These are phyloP conservation scores for Sporothrix globosa DNA, from an alignment of 2,329 filamentous ascomycete genomes.

Conservation along the genomic window DNA sequence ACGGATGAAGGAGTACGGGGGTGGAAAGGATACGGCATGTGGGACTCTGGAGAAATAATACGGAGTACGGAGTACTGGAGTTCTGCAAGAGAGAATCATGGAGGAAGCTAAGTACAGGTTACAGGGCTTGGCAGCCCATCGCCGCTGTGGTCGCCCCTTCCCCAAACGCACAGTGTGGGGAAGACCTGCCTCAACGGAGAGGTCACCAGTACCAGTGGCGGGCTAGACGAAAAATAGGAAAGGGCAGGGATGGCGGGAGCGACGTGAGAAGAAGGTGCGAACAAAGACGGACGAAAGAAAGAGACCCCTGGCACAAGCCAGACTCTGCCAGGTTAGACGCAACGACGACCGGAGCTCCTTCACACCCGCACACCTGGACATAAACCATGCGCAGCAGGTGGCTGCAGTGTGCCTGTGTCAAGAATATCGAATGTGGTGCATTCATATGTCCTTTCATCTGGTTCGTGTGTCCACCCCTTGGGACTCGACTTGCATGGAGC, in stretches of 20 bases:
- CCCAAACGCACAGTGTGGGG: constrained; percentile 32
- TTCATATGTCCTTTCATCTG: background rate
- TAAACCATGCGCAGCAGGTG: constrained; percentile 24
- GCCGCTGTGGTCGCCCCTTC: background rate
- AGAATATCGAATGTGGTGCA: background rate
- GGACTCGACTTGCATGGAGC: constrained; percentile 16
- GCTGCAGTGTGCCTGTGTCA: constrained; percentile 14
- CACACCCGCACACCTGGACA: constrained; percentile 28
- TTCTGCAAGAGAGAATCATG: background rate
- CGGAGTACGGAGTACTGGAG: background rate
- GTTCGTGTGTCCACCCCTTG: background rate
- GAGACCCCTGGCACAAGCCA: constrained; percentile 23
- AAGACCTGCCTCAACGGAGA: constrained; percentile 2
- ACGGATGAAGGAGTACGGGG: constrained; percentile 21
- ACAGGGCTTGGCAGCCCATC: background rate
- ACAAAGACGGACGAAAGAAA: background rate
- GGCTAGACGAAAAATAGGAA: constrained; percentile 11
- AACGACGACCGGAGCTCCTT: constrained; percentile 24
- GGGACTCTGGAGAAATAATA: constrained; percentile 32
- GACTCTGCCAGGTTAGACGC: constrained; percentile 4
- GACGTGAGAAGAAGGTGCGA: background rate
- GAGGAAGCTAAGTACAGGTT: background rate
- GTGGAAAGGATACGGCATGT: constrained; percentile 28
- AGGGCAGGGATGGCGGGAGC: background rate
- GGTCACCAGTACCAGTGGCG: constrained; percentile 27